A percentile compares a stretch with the other conserved stretches of the same genome.
Evolutionary conservation across 2,329 filamentous ascomycete genomes (phyloP).

Genomic region (Aspergillus eucalypticola): DNA sequence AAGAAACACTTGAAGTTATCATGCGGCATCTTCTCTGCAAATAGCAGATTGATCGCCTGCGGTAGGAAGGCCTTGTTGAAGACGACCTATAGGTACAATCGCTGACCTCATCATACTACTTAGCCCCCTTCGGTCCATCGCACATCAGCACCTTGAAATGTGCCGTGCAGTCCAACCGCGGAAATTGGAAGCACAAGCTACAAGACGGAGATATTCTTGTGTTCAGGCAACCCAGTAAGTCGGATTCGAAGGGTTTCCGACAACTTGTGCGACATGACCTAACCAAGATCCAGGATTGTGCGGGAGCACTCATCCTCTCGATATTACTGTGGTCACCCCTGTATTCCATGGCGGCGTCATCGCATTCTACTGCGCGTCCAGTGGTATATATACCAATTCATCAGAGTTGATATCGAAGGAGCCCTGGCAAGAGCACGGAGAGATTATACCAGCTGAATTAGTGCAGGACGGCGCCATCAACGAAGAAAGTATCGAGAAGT

Average conservation of each 20-base stretch:
- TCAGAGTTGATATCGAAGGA: neutral
- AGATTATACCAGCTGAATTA: neutral
- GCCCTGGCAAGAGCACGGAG: neutral
- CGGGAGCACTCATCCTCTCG: neutral
- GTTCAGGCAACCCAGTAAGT: neutral
- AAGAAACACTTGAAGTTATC: neutral
- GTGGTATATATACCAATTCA: neutral
- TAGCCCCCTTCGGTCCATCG: neutral
- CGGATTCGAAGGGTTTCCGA: neutral
- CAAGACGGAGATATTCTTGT: neutral
- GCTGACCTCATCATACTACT: neutral
- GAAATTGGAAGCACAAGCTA: neutral
- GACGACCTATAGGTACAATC: neutral
- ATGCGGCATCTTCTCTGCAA: neutral
- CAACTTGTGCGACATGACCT: neutral
- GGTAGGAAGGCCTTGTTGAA: neutral
- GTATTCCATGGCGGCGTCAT: neutral
- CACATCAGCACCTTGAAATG: neutral
- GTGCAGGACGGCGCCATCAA: neutral
- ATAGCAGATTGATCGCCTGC: neutral
- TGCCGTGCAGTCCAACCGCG: neutral
- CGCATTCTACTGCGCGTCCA: neutral
- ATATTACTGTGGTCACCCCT: neutral
- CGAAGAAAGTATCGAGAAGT: neutral
- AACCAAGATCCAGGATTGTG: neutral